Conservation (phyloP, 345 rosid species). For the Crucihimalaya himalaica region DNA sequence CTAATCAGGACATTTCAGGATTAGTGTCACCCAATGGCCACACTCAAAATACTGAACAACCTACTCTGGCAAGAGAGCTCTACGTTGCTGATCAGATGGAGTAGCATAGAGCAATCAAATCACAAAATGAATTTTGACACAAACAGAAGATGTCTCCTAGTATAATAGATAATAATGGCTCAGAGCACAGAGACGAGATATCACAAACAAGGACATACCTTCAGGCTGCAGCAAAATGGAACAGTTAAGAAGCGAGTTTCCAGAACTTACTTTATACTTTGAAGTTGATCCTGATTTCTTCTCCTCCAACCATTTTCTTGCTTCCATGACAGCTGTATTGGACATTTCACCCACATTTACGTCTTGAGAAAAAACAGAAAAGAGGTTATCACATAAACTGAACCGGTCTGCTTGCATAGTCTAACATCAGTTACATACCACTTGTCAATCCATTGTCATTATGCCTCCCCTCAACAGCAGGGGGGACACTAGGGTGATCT, state of each 20-base stretch:
- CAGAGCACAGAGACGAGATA: slow-evolving; percentile 9
- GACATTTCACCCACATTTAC: slow-evolving; percentile 49
- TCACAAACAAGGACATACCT: slow-evolving; percentile 46
- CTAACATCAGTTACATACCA: slow-evolving; percentile 46
- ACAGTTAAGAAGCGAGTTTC: slow-evolving; percentile 43
- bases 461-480: slow-evolving; percentile 36
- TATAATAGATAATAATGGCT: neutral
- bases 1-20: neutral
- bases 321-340: slow-evolving; percentile 64
- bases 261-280: slow-evolving; percentile 52
- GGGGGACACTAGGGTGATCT: slow-evolving; percentile 38
- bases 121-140: neutral
- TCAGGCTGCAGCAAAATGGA: slow-evolving; percentile 36
- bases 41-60: slow-evolving; percentile 6
- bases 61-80: slow-evolving; percentile 1
- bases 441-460: slow-evolving; percentile 36
- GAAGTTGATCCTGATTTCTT: slow-evolving; percentile 66
- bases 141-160: slow-evolving; percentile 5
- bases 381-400: slow-evolving; percentile 29
- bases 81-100: slow-evolving; percentile 4
- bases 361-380: slow-evolving; percentile 45
- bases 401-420: slow-evolving; percentile 17
- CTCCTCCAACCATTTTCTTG: slow-evolving; percentile 77
- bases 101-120: slow-evolving; percentile 15
- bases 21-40: neutral